Evolutionary conservation across 169 alveolate genomes (phyloP).

Genomic region (Eimeria tenella): DNA sequence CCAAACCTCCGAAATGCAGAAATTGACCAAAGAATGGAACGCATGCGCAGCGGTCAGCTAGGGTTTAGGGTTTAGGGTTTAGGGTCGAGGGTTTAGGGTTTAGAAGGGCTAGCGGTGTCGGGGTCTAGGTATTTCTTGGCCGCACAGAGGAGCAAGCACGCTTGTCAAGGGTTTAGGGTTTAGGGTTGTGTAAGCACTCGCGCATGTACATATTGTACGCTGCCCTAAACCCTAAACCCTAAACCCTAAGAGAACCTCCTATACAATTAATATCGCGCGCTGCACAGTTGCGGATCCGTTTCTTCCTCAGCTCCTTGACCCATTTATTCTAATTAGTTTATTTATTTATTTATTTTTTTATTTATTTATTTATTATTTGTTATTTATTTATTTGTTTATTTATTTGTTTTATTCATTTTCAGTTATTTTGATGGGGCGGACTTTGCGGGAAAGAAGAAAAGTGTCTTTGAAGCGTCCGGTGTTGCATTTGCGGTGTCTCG

Average conservation of each 20-base stretch:
- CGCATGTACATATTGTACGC: no score
- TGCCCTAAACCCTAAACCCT: no score
- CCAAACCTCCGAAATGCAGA: conserved; percentile 52
- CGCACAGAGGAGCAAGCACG: no score
- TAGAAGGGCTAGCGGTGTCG: no score
- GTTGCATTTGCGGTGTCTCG: conserved; percentile 46
- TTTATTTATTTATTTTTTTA: neutral
- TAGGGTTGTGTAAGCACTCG: no score
- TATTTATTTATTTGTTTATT: neutral
- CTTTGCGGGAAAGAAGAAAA: conserved; percentile 57
- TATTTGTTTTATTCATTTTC: neutral
- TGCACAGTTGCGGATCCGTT: no score
- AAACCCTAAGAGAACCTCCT: no score
- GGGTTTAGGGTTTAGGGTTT: conserved; percentile 11
- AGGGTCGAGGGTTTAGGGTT: neutral
- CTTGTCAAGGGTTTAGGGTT: no score
- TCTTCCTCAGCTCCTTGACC: no score
- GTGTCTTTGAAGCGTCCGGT: conserved; percentile 77
- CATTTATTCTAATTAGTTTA: neutral
- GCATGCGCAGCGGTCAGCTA: conserved; percentile 75
- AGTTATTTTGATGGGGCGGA: conserved; percentile 62
- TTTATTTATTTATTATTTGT: neutral
- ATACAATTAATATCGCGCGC: no score
- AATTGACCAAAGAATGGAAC: conserved; percentile 51
- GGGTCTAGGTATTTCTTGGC: no score